These are phyloP conservation scores for Cyberlindnera mycetangii DNA, from an alignment of 805 yeast species.

Conservation along the genomic window DNA sequence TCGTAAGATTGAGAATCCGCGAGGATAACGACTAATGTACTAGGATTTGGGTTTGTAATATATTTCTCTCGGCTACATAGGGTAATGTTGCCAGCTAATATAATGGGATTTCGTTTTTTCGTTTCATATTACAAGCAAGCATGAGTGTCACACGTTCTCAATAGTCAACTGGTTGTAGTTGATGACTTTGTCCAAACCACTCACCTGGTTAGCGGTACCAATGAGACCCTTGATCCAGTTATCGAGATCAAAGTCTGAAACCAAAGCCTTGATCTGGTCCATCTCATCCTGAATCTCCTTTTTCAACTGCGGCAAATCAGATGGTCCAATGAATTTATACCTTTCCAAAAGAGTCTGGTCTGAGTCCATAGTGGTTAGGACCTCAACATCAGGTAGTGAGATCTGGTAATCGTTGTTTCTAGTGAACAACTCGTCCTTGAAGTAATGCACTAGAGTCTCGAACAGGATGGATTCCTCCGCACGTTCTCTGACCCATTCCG, in stretches of 20 bases:
- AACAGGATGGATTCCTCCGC: constrained; percentile 43
- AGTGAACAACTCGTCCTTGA: constrained; percentile 33
- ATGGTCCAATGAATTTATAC: constrained; percentile 24
- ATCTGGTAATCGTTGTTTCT: constrained; percentile 23
- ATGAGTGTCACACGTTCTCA: constrained; percentile 20
- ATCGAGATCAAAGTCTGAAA: constrained; percentile 21
- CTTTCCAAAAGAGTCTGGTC: constrained; percentile 21
- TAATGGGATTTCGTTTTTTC: constrained; percentile 11
- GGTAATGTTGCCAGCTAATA: not conserved
- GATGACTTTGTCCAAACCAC: constrained; percentile 34
- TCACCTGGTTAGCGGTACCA: constrained; percentile 35
- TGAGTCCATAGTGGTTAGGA: constrained; percentile 15
- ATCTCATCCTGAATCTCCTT: constrained; percentile 24
- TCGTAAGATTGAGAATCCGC: constrained; percentile 55
- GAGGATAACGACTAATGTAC: constrained; percentile 31
- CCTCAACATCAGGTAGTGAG: constrained; percentile 31
- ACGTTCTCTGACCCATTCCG: constrained; percentile 38
- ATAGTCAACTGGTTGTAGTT: constrained; percentile 36
- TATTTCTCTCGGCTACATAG: not conserved
- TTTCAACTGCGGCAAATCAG: constrained; percentile 25
- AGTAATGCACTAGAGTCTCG: constrained; percentile 39
- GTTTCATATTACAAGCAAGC: not conserved
- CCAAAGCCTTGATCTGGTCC: constrained; percentile 20
- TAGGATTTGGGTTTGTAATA: constrained; percentile 2
- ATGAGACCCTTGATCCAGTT: constrained; percentile 33